phyloP scores from a whole-genome alignment of 2,329 filamentous ascomycete genomes.

The Epichloe gansuensis region DNA sequence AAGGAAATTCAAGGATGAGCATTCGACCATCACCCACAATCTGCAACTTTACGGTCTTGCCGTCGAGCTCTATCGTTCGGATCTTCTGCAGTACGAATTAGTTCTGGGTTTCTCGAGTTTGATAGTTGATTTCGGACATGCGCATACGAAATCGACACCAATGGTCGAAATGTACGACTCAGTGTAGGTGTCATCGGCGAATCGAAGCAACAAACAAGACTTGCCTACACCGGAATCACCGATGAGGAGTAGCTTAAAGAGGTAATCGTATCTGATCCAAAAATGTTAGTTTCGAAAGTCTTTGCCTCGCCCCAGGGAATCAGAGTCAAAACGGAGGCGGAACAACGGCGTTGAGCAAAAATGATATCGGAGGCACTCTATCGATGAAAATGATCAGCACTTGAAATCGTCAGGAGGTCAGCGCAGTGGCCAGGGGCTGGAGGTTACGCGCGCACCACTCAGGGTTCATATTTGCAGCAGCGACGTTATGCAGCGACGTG shows the following conservation, averaged over 20 bases:
- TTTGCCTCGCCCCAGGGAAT: background rate
- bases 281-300: conserved; percentile 12
- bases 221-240: conserved; percentile 99
- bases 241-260: conserved; percentile 99
- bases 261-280: conserved; percentile 86
- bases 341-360: background rate
- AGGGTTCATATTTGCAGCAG: conserved; percentile 64
- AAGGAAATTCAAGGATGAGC: background rate
- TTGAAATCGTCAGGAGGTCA: conserved; percentile 17
- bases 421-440: conserved; percentile 16
- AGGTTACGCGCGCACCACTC: conserved; percentile 60
- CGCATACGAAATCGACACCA: conserved; percentile 92
- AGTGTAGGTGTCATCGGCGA: conserved; percentile 98
- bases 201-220: conserved; percentile 95
- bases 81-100: conserved; percentile 63
- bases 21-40: conserved; percentile 54
- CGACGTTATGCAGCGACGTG: conserved; percentile 2
- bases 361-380: conserved; percentile 1
- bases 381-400: conserved; percentile 3
- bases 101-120: conserved; percentile 1
- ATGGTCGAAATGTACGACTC: conserved; percentile 99
- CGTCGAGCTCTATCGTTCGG: conserved; percentile 96
- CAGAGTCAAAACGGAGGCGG: background rate
- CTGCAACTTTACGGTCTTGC: conserved; percentile 99
- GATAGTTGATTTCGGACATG: background rate